A percentile compares a stretch with the other conserved stretches of the same genome.
Evolutionary conservation across 805 yeast species (phyloP).

Genomic region (Myxozyma geophila): DNA sequence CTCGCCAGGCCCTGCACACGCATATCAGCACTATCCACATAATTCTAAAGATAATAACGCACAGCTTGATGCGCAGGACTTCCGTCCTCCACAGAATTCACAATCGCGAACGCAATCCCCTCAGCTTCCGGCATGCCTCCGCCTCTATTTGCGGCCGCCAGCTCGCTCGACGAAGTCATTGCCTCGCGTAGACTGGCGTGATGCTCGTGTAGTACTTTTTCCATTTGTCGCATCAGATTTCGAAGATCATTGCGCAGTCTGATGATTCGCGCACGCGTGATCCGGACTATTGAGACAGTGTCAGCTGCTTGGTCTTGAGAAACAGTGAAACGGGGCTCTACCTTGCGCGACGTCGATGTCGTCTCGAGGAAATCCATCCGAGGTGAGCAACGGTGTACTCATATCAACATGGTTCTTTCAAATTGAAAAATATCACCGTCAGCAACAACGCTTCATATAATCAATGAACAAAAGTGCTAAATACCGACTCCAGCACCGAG

Average conservation of each 20-base stretch:
- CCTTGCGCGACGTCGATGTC: constrained; percentile 77
- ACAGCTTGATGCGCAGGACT: constrained; percentile 62
- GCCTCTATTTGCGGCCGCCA: neutral
- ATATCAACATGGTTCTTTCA: constrained; percentile 57
- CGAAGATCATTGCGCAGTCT: constrained; percentile 72
- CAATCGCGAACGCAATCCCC: constrained; percentile 59
- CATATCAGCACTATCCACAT: constrained; percentile 5
- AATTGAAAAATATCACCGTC: neutral
- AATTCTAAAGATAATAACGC: neutral
- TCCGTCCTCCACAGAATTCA: constrained; percentile 53
- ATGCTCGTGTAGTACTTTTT: constrained; percentile 53
- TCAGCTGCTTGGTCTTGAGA: neutral
- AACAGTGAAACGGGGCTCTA: constrained; percentile 4
- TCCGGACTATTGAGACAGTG: constrained; percentile 49
- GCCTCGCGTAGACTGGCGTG: constrained; percentile 41
- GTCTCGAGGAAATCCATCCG: constrained; percentile 83
- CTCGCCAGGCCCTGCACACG: constrained; percentile 53
- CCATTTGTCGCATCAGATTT: constrained; percentile 54
- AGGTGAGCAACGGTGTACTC: constrained; percentile 64
- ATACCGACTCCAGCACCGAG: constrained; percentile 26
- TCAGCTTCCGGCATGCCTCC: constrained; percentile 7
- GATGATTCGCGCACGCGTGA: constrained; percentile 65
- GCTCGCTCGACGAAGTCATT: neutral
- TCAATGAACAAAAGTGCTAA: neutral
- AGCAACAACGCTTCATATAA: neutral